A percentile compares a stretch with the other conserved stretches of the same genome.
phyloP scores from a whole-genome alignment of 441 rosid species.

The Geranium incanum region DNA sequence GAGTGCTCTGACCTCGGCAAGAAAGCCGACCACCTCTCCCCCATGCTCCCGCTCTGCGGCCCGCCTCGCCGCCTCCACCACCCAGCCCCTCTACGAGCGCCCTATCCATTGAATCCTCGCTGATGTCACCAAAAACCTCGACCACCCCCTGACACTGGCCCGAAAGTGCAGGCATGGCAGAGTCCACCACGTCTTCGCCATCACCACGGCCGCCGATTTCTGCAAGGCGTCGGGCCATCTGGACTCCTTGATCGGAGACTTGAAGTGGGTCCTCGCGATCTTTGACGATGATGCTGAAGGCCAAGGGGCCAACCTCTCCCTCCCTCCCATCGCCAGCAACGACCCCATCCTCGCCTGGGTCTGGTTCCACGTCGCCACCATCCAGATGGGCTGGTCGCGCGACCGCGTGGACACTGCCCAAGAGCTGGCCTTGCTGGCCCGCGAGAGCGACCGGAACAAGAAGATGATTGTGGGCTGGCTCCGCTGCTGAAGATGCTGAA shows the following conservation, averaged over 20 bases:
- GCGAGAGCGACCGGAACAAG: constrained; percentile 47
- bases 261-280: constrained; percentile 46
- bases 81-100: constrained; percentile 44
- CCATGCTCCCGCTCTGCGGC: constrained; percentile 43
- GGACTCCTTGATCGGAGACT: constrained; percentile 50
- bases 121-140: constrained; percentile 50
- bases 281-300: constrained; percentile 27
- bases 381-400: constrained; percentile 44
- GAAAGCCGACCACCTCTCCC: constrained; percentile 42
- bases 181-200: constrained; percentile 49
- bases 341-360: constrained; percentile 68
- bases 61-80: constrained; percentile 30
- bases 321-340: constrained; percentile 58
- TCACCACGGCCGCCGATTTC: constrained; percentile 43
- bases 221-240: constrained; percentile 37
- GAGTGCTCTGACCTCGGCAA: constrained; percentile 40
- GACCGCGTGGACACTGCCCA: constrained; percentile 45
- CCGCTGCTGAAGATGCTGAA: constrained; percentile 51
- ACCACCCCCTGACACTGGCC: constrained; percentile 39
- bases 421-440: constrained; percentile 44
- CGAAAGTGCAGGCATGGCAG: constrained; percentile 47
- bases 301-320: constrained; percentile 29
- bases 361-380: constrained; percentile 41
- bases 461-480: constrained; percentile 47
- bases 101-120: constrained; percentile 40